Percentiles rank a stretch among this genome's conserved stretches.
Conservation (phyloP, 257 asterid genomes). For the Thymus quinquecostatus region DNA sequence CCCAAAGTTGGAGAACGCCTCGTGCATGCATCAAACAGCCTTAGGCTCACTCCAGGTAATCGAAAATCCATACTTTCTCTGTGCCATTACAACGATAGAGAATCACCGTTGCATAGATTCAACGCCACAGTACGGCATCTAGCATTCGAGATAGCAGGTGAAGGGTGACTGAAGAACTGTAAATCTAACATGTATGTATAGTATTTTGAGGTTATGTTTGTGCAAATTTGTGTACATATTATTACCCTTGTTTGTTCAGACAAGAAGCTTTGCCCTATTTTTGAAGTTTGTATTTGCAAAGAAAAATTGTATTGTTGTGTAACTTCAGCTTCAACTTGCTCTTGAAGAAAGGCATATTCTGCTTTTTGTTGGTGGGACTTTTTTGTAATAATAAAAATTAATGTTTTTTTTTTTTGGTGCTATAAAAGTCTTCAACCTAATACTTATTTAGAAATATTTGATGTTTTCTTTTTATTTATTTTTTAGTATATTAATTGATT, state of each 20-base stretch:
- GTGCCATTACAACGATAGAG: constrained; percentile 25
- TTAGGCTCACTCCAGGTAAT: constrained; percentile 42
- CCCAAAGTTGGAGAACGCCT: constrained; percentile 58
- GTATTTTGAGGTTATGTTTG: neutral
- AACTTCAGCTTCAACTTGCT: constrained; percentile 5
- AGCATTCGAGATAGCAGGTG: constrained; percentile 48
- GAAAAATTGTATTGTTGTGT: neutral
- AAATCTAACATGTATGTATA: neutral
- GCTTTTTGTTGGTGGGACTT: neutral
- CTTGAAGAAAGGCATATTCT: constrained; percentile 33
- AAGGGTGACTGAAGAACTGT: constrained; percentile 36
- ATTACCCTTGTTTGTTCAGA: neutral
- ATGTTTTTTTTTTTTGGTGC: neutral
- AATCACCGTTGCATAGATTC: constrained; percentile 20
- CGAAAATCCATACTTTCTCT: constrained; percentile 40
- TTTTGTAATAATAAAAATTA: neutral
- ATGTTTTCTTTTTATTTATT: too few relatives aligned
- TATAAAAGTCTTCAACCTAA: neutral
- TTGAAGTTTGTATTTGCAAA: neutral
- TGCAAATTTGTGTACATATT: neutral
- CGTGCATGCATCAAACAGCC: constrained; percentile 45
- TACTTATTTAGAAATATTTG: too few relatives aligned
- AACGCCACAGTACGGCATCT: constrained; percentile 22
- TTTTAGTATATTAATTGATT: neutral
- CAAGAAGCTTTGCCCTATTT: neutral